A percentile compares a stretch with the other conserved stretches of the same genome.
phyloP scores from a whole-genome alignment of 2,329 filamentous ascomycete genomes.

The Paraphaeosphaeria sporulosa region DNA sequence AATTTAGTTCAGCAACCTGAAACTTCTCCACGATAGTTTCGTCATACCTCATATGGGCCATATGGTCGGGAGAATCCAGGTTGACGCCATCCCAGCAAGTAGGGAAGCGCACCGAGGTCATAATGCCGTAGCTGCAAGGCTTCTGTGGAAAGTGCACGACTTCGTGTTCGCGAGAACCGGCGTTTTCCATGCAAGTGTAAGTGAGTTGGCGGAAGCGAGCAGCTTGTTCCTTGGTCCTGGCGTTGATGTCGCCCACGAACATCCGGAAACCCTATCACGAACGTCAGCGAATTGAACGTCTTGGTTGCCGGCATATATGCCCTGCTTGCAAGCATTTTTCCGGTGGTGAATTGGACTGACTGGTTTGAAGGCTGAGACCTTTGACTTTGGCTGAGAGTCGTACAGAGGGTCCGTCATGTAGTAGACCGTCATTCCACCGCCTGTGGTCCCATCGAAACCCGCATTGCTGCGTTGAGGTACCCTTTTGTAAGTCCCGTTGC shows the following conservation, averaged over 20 bases:
- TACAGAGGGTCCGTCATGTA: slow-evolving; percentile 28
- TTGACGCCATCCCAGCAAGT: slow-evolving; percentile 27
- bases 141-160: slow-evolving; percentile 52
- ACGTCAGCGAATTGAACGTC: neutral
- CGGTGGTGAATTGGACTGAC: slow-evolving; percentile 13
- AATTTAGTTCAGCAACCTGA: slow-evolving; percentile 61
- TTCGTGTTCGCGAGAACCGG: slow-evolving; percentile 20
- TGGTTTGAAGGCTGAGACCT: slow-evolving; percentile 26
- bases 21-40: neutral
- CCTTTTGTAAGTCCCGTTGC: slow-evolving; percentile 49
- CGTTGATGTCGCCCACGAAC: slow-evolving; percentile 25
- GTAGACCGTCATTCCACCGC: slow-evolving; percentile 29
- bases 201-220: slow-evolving; percentile 52
- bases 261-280: slow-evolving; percentile 26
- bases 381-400: slow-evolving; percentile 23
- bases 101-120: slow-evolving; percentile 51
- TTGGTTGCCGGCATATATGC: neutral
- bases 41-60: slow-evolving; percentile 30
- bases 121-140: slow-evolving; percentile 48
- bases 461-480: slow-evolving; percentile 46
- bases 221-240: slow-evolving; percentile 41
- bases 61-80: slow-evolving; percentile 71
- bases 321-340: neutral
- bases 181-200: slow-evolving; percentile 50
- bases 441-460: slow-evolving; percentile 19